Base-by-base conservation (phyloP, 345 rosid species). In the Bretschneidera sinensis region DNA sequence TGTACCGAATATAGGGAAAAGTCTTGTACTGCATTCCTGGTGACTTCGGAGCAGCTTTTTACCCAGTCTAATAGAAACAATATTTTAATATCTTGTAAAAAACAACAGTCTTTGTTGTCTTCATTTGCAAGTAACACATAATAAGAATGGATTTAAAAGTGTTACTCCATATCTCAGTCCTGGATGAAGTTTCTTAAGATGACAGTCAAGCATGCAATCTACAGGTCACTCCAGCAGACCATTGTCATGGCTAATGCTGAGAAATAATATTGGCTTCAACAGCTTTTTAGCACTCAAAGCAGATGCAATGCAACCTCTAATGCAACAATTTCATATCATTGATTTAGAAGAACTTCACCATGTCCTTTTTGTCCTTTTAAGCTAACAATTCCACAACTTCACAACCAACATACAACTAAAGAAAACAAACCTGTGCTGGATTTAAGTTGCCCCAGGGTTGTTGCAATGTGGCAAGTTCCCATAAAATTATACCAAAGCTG, bases 391-490 rank as follows among this genome's bases (percentile, higher is more conserved):
- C n/a, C n/a, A n/a, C n/a, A 28, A 28, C 33, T 28, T 28, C 5
- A 8, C 33, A 28, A 28, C 8, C 8, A 28, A 28, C 33, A 28
- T 3, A 28, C 33, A 28, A 28, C 33, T 57, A 34, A 49, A 19
- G 22, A 49, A 58, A 21, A 67, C 87, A 79, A 67, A 91, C 97
- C 96, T 95, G 99, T 23, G 99, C 96, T 35, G 99, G 94, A 68
- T 95, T 91, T 77, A 95, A 74, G 62, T 81, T 95, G 74, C 87
- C 61, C 98, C 99, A 95, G 2, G 99, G 99, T 68, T 86, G 99
- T 54, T 88, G 96, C 82, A 95, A 57, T 55, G 99, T 91, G 43
- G 96, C 87, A 70, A 95, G 81, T 75, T 95, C 99, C 99, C 99
- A 95, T 72, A 95, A 73, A 66, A 95, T 95, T 43, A 95, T 84